Conservation (phyloP, 768 basidiomycete species). For the Astraeus odoratus region DNA sequence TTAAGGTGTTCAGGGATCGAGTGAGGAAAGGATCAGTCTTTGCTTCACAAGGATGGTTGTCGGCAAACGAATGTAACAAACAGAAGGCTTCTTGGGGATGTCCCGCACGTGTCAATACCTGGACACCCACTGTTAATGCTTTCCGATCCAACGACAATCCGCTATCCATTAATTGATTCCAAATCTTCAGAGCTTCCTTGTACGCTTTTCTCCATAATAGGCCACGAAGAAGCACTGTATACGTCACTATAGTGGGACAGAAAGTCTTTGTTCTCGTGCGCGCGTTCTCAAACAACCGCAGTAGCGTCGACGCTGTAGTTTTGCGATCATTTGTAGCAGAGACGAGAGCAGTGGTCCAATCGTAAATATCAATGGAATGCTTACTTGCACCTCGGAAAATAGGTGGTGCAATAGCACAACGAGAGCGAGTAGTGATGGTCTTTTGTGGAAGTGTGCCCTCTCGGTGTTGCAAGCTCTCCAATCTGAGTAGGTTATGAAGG, state of each 20-base stretch:
- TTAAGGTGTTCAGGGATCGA: neutral
- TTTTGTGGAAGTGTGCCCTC: slow-evolving; percentile 2
- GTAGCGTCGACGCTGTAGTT: slow-evolving; percentile 27
- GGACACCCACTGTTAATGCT: slow-evolving; percentile 44
- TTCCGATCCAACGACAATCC: slow-evolving; percentile 37
- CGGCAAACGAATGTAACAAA: slow-evolving; percentile 39
- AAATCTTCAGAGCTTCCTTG: slow-evolving; percentile 35
- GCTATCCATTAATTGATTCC: slow-evolving; percentile 34
- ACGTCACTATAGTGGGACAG: slow-evolving; percentile 38
- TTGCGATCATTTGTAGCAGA: slow-evolving; percentile 36
- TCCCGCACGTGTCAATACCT: slow-evolving; percentile 38
- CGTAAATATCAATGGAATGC: slow-evolving; percentile 34
- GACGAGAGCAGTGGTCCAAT: slow-evolving; percentile 41
- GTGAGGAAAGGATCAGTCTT: neutral
- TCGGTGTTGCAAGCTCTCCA: slow-evolving; percentile 13
- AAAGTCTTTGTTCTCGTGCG: slow-evolving; percentile 22
- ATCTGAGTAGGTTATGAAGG: slow-evolving; percentile 32
- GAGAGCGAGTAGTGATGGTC: slow-evolving; percentile 1
- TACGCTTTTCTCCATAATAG: slow-evolving; percentile 38
- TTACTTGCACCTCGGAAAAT: slow-evolving; percentile 15
- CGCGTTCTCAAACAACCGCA: slow-evolving; percentile 32
- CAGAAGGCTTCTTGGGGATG: slow-evolving; percentile 43
- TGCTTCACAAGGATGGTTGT: slow-evolving; percentile 14
- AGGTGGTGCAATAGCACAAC: neutral
- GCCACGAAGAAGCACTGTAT: slow-evolving; percentile 50